These are phyloP conservation scores for Acanthamoeba royreba DNA, from an alignment of 208 protist species.

Conservation along the genomic window DNA sequence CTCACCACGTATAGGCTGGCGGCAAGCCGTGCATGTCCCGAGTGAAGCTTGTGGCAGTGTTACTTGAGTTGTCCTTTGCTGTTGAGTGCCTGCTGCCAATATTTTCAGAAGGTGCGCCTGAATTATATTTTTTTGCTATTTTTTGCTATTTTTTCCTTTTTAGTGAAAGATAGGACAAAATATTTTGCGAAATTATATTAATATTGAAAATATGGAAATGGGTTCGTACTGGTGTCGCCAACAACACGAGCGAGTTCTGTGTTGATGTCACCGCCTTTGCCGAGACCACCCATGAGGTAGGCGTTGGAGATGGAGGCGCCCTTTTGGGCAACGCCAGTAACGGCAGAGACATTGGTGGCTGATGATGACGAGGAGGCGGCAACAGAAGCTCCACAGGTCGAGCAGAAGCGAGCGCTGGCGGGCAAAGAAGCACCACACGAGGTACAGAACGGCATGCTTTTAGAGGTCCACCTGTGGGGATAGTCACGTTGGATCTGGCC, in stretches of 20 bases:
- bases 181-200: too few relatives aligned
- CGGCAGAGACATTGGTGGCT: not conserved
- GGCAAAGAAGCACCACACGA: not conserved
- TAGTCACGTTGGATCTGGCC: too few relatives aligned
- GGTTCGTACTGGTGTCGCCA: not conserved
- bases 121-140: too few relatives aligned
- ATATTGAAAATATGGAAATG: too few relatives aligned
- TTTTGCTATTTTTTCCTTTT: too few relatives aligned
- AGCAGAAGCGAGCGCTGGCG: not conserved
- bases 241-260: not conserved
- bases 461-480: too few relatives aligned
- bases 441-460: not conserved
- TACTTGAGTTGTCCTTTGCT: not conserved
- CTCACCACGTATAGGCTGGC: not conserved
- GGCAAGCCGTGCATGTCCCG: not conserved
- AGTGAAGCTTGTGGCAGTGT: not conserved
- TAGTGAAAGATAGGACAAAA: too few relatives aligned
- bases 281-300: not conserved
- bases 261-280: not conserved
- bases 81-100: not conserved
- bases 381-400: not conserved
- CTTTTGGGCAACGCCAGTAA: not conserved
- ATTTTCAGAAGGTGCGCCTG: too few relatives aligned
- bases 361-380: too few relatives aligned
- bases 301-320: not conserved